Percentiles rank a stretch among this genome's conserved stretches.
Conservation (phyloP, 305 asterid species). For the Rubia occidens region DNA sequence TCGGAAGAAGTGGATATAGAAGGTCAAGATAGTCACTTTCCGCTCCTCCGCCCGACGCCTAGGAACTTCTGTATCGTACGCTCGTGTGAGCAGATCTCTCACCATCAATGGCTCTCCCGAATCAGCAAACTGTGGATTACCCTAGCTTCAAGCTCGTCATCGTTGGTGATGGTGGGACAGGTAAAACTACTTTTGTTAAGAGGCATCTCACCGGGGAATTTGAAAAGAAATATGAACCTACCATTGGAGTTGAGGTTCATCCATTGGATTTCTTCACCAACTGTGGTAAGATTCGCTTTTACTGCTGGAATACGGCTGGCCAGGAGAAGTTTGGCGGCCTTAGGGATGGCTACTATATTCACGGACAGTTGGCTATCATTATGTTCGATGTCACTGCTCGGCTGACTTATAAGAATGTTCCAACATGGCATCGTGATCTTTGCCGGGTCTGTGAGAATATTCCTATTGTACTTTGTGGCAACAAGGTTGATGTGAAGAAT, state of each 20-base stretch:
- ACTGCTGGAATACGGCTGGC: constrained; percentile 24
- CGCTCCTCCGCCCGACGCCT: neutral
- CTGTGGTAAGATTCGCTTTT: constrained; percentile 20
- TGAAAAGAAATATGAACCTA: constrained; percentile 70
- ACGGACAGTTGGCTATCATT: constrained; percentile 84
- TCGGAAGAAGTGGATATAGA: too few species aligned
- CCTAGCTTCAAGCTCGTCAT: constrained; percentile 73
- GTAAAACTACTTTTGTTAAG: constrained; percentile 75
- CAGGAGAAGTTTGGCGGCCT: constrained; percentile 24
- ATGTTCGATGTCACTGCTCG: constrained; percentile 93
- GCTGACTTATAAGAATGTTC: constrained; percentile 75
- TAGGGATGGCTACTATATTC: constrained; percentile 37
- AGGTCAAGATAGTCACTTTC: neutral
- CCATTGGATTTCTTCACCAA: constrained; percentile 21
- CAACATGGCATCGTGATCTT: constrained; percentile 89
- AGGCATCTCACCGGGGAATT: constrained; percentile 87
- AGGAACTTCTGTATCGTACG: too few species aligned
- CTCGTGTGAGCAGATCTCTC: too few species aligned
- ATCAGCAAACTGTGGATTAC: constrained; percentile 65
- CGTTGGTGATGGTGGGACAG: constrained; percentile 80
- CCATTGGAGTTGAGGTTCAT: constrained; percentile 23
- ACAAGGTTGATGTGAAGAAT: constrained; percentile 89
- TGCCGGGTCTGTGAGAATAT: constrained; percentile 75
- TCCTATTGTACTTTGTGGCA: constrained; percentile 86
- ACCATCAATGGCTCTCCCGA: constrained; percentile 37